A percentile compares a stretch with the other conserved stretches of the same genome.
Evolutionary conservation across 176 grass and related monocot species (phyloP).

Genomic region (Avena atlantica): DNA sequence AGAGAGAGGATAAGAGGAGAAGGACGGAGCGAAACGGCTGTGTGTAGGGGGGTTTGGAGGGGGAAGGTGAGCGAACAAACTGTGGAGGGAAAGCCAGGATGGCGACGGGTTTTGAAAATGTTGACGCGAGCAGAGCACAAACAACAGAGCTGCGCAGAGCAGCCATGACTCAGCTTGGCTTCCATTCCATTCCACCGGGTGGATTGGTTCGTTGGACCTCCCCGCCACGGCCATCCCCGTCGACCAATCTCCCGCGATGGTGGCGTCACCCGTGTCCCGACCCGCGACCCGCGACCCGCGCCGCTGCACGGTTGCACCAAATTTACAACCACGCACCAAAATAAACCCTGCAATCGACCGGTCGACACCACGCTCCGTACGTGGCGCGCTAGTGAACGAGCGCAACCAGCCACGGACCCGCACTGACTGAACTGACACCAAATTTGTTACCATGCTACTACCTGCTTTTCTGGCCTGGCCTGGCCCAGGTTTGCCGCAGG

Average conservation of each 20-base stretch:
- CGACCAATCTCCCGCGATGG: conserved; percentile 30
- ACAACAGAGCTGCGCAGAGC: background rate
- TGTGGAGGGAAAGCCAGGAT: conserved; percentile 45
- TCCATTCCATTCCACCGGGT: background rate
- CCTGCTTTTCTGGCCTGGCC: background rate
- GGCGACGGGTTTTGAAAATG: conserved; percentile 63
- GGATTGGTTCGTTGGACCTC: conserved; percentile 23
- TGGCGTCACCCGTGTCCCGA: conserved; percentile 38
- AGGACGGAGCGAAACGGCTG: background rate
- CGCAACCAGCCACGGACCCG: background rate
- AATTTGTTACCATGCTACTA: background rate
- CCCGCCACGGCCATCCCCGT: conserved; percentile 34
- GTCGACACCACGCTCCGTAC: background rate
- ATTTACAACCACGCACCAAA: background rate
- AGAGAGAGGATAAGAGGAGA: background rate
- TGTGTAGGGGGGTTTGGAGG: conserved; percentile 29
- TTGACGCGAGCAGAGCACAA: conserved; percentile 22
- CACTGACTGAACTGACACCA: background rate
- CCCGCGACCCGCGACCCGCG: background rate
- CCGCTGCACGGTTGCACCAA: conserved; percentile 25
- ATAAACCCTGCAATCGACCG: background rate
- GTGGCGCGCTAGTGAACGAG: background rate
- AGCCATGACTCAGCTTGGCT: background rate
- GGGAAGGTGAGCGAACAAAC: conserved; percentile 49
- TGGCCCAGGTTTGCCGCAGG: conserved; percentile 36